A percentile compares a stretch with the other conserved stretches of the same genome.
These are phyloP conservation scores for Arctostaphylos glauca DNA, from an alignment of 148 eudicot genomes.

Conservation along the genomic window DNA sequence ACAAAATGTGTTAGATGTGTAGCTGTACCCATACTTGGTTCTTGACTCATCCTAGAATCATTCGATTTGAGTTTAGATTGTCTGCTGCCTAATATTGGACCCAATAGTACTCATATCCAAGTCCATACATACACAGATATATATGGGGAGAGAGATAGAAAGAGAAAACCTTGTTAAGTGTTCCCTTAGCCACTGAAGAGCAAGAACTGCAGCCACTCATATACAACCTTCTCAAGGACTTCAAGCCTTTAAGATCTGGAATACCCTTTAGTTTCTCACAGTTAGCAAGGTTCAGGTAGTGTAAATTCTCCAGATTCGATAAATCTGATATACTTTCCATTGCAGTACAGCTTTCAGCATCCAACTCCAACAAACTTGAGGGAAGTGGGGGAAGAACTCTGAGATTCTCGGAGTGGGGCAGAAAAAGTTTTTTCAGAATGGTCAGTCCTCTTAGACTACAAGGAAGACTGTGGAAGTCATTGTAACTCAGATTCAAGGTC, in stretches of 20 bases:
- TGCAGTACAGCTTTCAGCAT: constrained; percentile 43
- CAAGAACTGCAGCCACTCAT: no score
- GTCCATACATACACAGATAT: no score
- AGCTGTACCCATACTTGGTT: background rate
- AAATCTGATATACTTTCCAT: constrained; percentile 37
- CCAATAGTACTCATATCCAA: no score
- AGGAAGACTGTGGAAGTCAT: constrained; percentile 13
- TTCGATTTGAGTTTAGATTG: background rate
- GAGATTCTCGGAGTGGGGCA: constrained; percentile 43
- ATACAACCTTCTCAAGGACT: no score
- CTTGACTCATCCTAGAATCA: background rate
- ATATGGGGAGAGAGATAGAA: no score
- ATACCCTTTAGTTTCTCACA: no score
- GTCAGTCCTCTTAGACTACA: constrained; percentile 25
- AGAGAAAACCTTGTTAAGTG: background rate
- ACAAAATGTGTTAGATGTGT: background rate
- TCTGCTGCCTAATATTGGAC: background rate
- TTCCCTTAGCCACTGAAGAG: no score
- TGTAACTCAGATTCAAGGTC: constrained; percentile 42
- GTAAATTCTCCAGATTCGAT: no score
- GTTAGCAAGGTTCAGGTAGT: no score
- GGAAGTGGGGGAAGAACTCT: constrained; percentile 44
- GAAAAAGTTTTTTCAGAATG: constrained; percentile 33
- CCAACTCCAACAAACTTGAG: no score
- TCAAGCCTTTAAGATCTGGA: no score